phyloP scores from a whole-genome alignment of 177 flowering plant species.

The Tripterygium wilfordii region DNA sequence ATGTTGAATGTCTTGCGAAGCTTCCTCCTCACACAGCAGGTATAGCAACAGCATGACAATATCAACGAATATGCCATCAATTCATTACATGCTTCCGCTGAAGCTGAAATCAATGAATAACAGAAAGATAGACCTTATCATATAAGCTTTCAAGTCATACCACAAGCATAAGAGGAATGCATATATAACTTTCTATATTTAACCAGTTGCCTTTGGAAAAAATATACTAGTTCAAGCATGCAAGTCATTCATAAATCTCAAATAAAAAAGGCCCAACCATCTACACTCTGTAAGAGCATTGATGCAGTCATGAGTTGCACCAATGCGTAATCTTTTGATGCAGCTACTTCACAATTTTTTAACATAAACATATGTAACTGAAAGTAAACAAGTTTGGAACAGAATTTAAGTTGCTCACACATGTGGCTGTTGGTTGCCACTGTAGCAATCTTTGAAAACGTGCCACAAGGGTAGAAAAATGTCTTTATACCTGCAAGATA shows the following conservation, averaged over 20 bases:
- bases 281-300: no score
- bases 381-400: no score
- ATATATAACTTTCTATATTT: no score
- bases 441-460: constrained; percentile 77
- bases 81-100: constrained; percentile 92
- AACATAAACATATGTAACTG: no score
- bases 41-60: constrained; percentile 93
- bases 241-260: no score
- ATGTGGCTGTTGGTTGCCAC: constrained; percentile 67
- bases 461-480: constrained; percentile 82
- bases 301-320: no score
- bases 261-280: no score
- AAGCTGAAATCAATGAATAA: constrained; percentile 55
- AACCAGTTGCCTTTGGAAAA: no score
- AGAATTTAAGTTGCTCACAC: constrained; percentile 45
- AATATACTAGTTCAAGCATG: no score
- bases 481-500: constrained; percentile 72
- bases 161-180: background rate
- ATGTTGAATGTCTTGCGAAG: constrained; percentile 82
- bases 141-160: background rate
- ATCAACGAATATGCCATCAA: constrained; percentile 93
- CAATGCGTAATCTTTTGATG: no score
- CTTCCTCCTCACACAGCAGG: constrained; percentile 90
- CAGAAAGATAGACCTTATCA: constrained; percentile 4
- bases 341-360: no score